Conservation (phyloP, 202 grass and related monocot genomes). For the Cymbopogon flexuosus region DNA sequence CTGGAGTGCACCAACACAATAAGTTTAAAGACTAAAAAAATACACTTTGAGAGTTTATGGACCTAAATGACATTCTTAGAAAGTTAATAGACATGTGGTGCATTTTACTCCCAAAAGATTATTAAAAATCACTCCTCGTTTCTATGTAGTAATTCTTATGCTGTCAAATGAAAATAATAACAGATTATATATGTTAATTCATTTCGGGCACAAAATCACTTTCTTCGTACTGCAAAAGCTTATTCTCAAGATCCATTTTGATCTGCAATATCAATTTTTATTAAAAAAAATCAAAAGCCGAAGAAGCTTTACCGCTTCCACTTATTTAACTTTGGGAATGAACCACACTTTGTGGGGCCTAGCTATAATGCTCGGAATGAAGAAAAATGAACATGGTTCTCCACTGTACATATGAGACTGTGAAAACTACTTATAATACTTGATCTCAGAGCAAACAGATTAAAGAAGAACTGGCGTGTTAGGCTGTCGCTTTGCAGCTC, state of each 20-base stretch:
- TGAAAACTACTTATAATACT: background rate
- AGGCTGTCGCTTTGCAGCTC: conserved; percentile 42
- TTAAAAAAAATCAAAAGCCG: background rate
- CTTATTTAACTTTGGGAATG: background rate
- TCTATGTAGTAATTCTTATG: no score
- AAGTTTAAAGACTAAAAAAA: background rate
- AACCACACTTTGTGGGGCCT: background rate
- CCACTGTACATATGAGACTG: background rate
- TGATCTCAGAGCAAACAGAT: background rate
- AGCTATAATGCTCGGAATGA: background rate
- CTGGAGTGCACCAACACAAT: no score
- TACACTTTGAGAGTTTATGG: no score
- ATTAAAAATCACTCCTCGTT: no score
- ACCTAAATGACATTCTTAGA: no score
- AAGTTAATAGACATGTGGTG: no score
- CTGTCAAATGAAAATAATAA: background rate
- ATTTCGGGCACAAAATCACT: background rate
- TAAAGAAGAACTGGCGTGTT: background rate
- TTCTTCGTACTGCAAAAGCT: background rate
- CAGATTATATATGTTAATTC: background rate
- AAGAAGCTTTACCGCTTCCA: background rate
- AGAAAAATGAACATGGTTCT: background rate
- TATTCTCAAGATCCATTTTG: background rate
- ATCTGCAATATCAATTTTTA: background rate
- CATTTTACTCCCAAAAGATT: no score